Base-by-base conservation (phyloP, 176 grass and related monocot genomes). In the Dendrocalamus sinicus region DNA sequence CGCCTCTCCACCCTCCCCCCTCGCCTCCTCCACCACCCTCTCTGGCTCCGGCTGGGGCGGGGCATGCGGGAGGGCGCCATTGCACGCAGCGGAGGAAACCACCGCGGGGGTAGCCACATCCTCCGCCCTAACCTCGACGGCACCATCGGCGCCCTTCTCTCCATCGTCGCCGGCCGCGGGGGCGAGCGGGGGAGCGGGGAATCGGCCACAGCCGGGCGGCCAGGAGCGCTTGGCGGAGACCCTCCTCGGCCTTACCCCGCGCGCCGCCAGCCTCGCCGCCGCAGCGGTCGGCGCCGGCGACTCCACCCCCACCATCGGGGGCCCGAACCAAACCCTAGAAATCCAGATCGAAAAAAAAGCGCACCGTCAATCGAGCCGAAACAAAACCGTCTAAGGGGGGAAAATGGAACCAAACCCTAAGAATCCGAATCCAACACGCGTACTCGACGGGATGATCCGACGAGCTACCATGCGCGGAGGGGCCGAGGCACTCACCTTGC, bases 151-250 rank as follows among this genome's bases (percentile, higher is more conserved):
- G 11, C 30, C 28, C 2, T 69, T 55, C 26, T 19, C 64, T 19
- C 67, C 76, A 63, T 64, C 58, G 30, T 68, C 70, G 1, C 14
- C 67, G 30, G 52, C 43, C 28, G 54, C 43, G 0, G 69, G 44
- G 1, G 44, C 53, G 4, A 76, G 54, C 41, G n/a, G 17, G 7
- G 85, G 50, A 57, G 75, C 32, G 2, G 81, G 66, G 66, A 79
- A 90, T 12, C 84, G 87, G 71, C 90, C 90, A 43, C 87, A 92
- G 39, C 82, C 84, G 20, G 62, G 73, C 35, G 88, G 93, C 88
- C 87, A 92, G 3, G 81, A 88, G 68, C 81, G 75, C 74, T 16
- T 83, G n/a, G 85, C 85, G 52, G 75, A 84, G 61, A 75, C 52
- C 69, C 45, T 80, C 51, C 81, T 43, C 51, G 62, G 70, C 61